A percentile compares a stretch with the other conserved stretches of the same genome.
Conservation (phyloP, 805 yeast genomes). For the Metschnikowia lachancei region DNA sequence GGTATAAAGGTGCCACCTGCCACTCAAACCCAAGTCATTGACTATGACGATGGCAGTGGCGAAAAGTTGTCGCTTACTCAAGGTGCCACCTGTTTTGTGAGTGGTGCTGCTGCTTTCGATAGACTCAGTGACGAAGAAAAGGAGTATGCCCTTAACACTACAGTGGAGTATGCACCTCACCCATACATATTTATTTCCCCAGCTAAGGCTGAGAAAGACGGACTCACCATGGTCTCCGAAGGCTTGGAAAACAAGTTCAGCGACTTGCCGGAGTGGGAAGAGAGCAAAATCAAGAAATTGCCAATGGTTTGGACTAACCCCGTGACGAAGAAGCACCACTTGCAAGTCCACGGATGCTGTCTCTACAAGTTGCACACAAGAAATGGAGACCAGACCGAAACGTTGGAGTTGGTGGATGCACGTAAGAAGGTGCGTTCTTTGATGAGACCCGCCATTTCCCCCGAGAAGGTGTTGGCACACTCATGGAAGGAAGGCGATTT, state of each 20-base stretch:
- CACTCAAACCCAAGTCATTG: slow-evolving; percentile 58
- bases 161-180: slow-evolving; percentile 87
- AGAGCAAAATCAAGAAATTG: slow-evolving; percentile 65
- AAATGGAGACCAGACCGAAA: slow-evolving; percentile 45
- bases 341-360: slow-evolving; percentile 89
- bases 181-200: slow-evolving; percentile 83
- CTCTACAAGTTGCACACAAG: slow-evolving; percentile 59
- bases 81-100: slow-evolving; percentile 87
- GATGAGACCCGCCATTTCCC: slow-evolving; percentile 84
- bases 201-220: slow-evolving; percentile 81
- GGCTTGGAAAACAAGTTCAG: slow-evolving; percentile 66
- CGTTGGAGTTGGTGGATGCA: slow-evolving; percentile 66
- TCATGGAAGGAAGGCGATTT: slow-evolving; percentile 82
- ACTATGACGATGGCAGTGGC: slow-evolving; percentile 52
- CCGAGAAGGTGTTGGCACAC: slow-evolving; percentile 73
- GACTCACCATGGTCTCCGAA: slow-evolving; percentile 81
- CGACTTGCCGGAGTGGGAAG: slow-evolving; percentile 82
- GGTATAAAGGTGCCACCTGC: slow-evolving; percentile 79
- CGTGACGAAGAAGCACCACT: slow-evolving; percentile 74
- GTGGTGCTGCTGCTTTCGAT: slow-evolving; percentile 78
- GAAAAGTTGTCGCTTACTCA: slow-evolving; percentile 67
- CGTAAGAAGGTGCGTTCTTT: slow-evolving; percentile 66
- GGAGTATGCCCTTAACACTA: slow-evolving; percentile 70
- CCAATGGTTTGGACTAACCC: slow-evolving; percentile 95
- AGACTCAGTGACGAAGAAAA: slow-evolving; percentile 66